These are phyloP conservation scores for Ananas comosus DNA, from an alignment of 176 grass and related monocot species.

Conservation along the genomic window DNA sequence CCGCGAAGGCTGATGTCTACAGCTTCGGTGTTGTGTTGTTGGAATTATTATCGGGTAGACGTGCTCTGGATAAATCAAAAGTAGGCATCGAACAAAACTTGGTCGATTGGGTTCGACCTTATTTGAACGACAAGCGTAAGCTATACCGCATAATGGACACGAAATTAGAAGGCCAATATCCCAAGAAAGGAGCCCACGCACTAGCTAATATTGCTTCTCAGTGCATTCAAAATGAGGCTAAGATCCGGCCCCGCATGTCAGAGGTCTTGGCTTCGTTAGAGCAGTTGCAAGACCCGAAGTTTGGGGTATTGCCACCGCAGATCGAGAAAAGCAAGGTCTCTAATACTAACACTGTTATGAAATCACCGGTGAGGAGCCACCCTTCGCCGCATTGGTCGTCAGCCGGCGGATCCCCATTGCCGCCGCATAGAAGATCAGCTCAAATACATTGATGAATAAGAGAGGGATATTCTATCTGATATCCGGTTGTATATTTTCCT, in stretches of 20 bases:
- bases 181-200: constrained; percentile 65
- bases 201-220: constrained; percentile 53
- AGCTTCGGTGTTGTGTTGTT: constrained; percentile 61
- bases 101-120: constrained; percentile 69
- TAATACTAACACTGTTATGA: not conserved
- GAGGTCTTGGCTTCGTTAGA: not conserved
- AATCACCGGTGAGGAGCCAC: not conserved
- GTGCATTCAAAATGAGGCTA: constrained; percentile 64
- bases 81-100: constrained; percentile 7
- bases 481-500: not conserved
- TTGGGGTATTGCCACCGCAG: not conserved
- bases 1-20: constrained; percentile 65
- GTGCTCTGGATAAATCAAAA: constrained; percentile 52
- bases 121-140: constrained; percentile 54
- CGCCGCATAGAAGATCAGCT: not conserved
- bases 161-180: constrained; percentile 60
- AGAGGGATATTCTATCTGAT: not conserved
- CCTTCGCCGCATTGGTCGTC: not conserved
- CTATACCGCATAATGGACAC: constrained; percentile 77
- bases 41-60: constrained; percentile 44
- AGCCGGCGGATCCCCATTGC: not conserved
- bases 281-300: not conserved
- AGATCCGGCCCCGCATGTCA: constrained; percentile 63
- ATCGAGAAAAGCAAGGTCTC: not conserved
- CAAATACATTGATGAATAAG: not conserved